Evolutionary conservation across 345 rosid species (phyloP).

Genomic region (Euclidium syriacum): DNA sequence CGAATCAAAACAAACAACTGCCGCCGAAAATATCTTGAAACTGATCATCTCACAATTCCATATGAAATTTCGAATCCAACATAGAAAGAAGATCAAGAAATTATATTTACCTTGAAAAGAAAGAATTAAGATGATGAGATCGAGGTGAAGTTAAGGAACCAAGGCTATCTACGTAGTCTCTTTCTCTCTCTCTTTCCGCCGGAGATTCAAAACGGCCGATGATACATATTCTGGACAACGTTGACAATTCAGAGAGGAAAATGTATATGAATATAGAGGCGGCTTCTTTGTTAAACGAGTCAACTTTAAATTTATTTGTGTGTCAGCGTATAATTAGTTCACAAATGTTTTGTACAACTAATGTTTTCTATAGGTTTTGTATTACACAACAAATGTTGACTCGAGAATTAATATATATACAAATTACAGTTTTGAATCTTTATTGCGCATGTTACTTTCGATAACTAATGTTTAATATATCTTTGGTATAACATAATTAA

Average conservation of each 20-base stretch:
- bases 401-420: no score
- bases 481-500: no score
- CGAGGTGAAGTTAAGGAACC: conserved; percentile 10
- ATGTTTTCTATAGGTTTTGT: no score
- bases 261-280: conserved; percentile 30
- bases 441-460: no score
- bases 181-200: conserved; percentile 21
- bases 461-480: no score
- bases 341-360: no score
- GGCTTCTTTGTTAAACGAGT: conserved; percentile 17
- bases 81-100: conserved; percentile 26
- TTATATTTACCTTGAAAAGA: conserved; percentile 18
- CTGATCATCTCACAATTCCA: conserved; percentile 1
- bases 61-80: conserved; percentile 15
- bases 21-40: no score
- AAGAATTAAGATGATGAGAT: conserved; percentile 18
- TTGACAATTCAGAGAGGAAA: conserved; percentile 23
- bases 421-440: no score
- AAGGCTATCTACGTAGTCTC: background rate
- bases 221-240: conserved; percentile 19
- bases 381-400: no score
- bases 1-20: background rate
- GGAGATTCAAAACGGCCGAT: conserved; percentile 25
- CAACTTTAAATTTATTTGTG: no score
- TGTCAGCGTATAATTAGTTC: no score